Evolutionary conservation across 768 basidiomycete genomes (phyloP), one percentile per base, ranked within the genome.

Genomic region (Lentinula detonsa): DNA sequence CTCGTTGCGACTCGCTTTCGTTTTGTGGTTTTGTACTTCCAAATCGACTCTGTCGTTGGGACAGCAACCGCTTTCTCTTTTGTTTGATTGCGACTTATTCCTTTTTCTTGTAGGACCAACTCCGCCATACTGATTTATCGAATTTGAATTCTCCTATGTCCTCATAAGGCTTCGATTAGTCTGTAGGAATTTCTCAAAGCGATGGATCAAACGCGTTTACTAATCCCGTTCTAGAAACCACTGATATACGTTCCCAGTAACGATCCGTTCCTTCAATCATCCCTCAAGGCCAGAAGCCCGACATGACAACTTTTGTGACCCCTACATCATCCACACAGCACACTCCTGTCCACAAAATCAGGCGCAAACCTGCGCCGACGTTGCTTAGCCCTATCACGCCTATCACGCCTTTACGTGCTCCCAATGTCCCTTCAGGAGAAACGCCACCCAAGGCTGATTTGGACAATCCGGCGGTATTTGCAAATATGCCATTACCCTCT

Each of bases 351-450:
- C 39, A 53, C 31, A 51, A 57, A 13, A 70, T 84, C 65, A 80
- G 73, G 67, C 82, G 87, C 59, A 87, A 87, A 66, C 85, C 83
- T 5, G 74, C 84, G 3, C 86, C 86, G 5, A 68, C 73, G 50
- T 75, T 84, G 59, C 79, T 80, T 54, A 70, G 79, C 65, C 77
- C 81, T 9, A 67, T 77, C 57, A 42, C 55, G 11, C 55, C 55
- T 45, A 43, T 56, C 11, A 56, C 55, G 40, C 40, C 55, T 33
- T 33, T 56, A 43, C 40, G 39, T 28, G 39, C 55, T 28, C 40
- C 28, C 6, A n/a, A 43, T 40, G 55, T 56, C 31, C 5, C 18
- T 39, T 28, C 53, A 37, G 53, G 8, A 10, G 18, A 43, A n/a
- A 43, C 28, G 21, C 37, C 40, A 4, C 55, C 40, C 15, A 54